Percentiles rank a stretch among this genome's conserved stretches.
Conservation (phyloP, 2,329 filamentous ascomycete species). For the Decorospora gaudefroyi region DNA sequence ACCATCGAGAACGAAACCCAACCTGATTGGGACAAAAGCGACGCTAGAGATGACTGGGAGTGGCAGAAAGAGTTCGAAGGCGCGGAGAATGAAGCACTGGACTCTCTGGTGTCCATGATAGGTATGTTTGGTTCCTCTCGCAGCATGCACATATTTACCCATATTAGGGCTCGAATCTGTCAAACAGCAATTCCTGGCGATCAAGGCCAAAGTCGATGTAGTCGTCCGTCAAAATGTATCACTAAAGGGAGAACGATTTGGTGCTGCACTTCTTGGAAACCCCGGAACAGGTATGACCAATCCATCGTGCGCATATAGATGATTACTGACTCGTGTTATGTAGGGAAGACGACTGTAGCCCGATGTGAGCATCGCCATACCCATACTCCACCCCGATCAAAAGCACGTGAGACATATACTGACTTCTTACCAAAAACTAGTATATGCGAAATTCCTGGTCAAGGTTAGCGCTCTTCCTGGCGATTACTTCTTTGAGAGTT, state of each 20-base stretch:
- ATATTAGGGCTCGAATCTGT: slow-evolving; percentile 63
- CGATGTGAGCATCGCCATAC: too few relatives aligned
- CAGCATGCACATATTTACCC: neutral
- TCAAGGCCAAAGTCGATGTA: slow-evolving; percentile 68
- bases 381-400: too few relatives aligned
- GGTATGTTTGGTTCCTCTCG: slow-evolving; percentile 47
- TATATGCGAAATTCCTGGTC: slow-evolving; percentile 69
- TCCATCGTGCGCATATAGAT: neutral
- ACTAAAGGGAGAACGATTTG: slow-evolving; percentile 63
- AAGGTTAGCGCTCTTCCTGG: slow-evolving; percentile 67
- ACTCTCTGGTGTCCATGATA: slow-evolving; percentile 70
- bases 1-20: slow-evolving; percentile 1
- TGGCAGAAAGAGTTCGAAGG: slow-evolving; percentile 60
- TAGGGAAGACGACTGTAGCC: slow-evolving; percentile 75
- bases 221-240: slow-evolving; percentile 61
- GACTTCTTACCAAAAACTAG: too few relatives aligned
- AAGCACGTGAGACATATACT: too few relatives aligned
- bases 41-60: slow-evolving; percentile 62
- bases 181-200: slow-evolving; percentile 64
- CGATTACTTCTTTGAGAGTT: slow-evolving; percentile 65
- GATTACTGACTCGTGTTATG: neutral
- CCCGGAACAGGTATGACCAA: slow-evolving; percentile 67
- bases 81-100: slow-evolving; percentile 59
- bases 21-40: slow-evolving; percentile 26
- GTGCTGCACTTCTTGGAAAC: slow-evolving; percentile 69